A percentile compares a stretch with the other conserved stretches of the same genome.
phyloP scores from a whole-genome alignment of 73 alveolate species.

The Paramecium bursaria region DNA sequence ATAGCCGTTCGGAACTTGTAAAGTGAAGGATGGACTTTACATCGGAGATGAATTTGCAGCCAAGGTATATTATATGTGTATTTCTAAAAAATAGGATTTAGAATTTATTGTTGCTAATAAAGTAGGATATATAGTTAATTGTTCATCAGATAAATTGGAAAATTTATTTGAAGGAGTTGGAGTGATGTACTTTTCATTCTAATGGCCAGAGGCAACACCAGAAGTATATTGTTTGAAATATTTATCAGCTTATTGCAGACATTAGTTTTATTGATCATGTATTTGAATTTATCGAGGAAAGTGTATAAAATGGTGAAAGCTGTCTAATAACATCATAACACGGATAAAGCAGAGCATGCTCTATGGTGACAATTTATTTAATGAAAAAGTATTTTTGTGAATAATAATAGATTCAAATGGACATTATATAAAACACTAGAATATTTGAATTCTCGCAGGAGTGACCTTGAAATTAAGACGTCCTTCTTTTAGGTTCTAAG shows the following conservation, averaged over 20 bases:
- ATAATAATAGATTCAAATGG: conserved; percentile 77
- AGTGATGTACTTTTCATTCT: conserved; percentile 49
- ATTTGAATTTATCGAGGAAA: conserved; percentile 51
- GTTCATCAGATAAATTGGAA: conserved; percentile 50
- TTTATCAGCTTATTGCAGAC: no score
- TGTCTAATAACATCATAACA: conserved; percentile 49
- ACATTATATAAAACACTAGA: conserved; percentile 84
- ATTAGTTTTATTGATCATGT: conserved; percentile 50
- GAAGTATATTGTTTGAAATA: no score
- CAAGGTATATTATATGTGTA: conserved; percentile 8
- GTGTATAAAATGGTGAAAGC: conserved; percentile 47
- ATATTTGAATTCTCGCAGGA: conserved; percentile 82
- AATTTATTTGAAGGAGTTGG: conserved; percentile 39
- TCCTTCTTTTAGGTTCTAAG: conserved; percentile 70
- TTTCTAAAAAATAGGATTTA: no score
- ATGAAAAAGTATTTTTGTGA: conserved; percentile 55
- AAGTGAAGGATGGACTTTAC: conserved; percentile 62
- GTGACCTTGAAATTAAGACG: conserved; percentile 86
- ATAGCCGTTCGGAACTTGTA: conserved; percentile 47
- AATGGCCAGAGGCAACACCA: conserved; percentile 59
- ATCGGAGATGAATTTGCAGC: conserved; percentile 68
- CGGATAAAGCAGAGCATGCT: conserved; percentile 59
- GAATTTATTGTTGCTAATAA: conserved; percentile 51
- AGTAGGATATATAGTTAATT: conserved; percentile 54
- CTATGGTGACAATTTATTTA: conserved; percentile 56